A percentile compares a stretch with the other conserved stretches of the same genome.
phyloP scores from a whole-genome alignment of 2,329 filamentous ascomycete genomes.

The Pezicula carpinea region DNA sequence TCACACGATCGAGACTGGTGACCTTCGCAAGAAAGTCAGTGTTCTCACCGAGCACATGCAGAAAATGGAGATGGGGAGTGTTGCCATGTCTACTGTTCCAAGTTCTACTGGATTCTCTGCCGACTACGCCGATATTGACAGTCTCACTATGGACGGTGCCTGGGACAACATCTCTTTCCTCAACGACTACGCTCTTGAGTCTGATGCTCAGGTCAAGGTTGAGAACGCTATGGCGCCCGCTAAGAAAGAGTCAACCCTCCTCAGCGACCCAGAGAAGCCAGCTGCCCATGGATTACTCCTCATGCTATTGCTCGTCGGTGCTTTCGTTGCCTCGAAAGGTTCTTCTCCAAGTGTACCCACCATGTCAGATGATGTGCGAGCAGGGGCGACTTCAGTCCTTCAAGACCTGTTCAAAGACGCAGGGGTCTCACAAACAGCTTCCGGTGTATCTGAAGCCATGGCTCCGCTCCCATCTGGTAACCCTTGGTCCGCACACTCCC shows the following conservation, averaged over 20 bases:
- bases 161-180: slow-evolving; percentile 83
- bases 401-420: slow-evolving; percentile 80
- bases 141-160: slow-evolving; percentile 71
- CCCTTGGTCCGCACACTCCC: slow-evolving; percentile 35
- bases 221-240: slow-evolving; percentile 45
- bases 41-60: slow-evolving; percentile 71
- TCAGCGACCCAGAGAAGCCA: slow-evolving; percentile 53
- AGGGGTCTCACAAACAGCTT: slow-evolving; percentile 46
- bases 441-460: slow-evolving; percentile 34
- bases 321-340: slow-evolving; percentile 88
- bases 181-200: slow-evolving; percentile 62
- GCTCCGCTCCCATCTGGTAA: slow-evolving; percentile 49
- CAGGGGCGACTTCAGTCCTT: slow-evolving; percentile 71
- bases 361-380: slow-evolving; percentile 76
- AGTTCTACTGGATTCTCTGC: slow-evolving; percentile 61
- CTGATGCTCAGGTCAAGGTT: slow-evolving; percentile 49
- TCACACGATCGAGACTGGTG: slow-evolving; percentile 85
- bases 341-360: slow-evolving; percentile 68
- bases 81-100: slow-evolving; percentile 44
- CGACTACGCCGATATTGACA: slow-evolving; percentile 78
- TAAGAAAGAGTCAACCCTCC: slow-evolving; percentile 48
- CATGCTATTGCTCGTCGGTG: slow-evolving; percentile 95
- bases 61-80: slow-evolving; percentile 67
- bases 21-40: slow-evolving; percentile 87
- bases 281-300: slow-evolving; percentile 79